Conservation (phyloP, 2,329 filamentous ascomycete species). For the Cladosporium sp. region DNA sequence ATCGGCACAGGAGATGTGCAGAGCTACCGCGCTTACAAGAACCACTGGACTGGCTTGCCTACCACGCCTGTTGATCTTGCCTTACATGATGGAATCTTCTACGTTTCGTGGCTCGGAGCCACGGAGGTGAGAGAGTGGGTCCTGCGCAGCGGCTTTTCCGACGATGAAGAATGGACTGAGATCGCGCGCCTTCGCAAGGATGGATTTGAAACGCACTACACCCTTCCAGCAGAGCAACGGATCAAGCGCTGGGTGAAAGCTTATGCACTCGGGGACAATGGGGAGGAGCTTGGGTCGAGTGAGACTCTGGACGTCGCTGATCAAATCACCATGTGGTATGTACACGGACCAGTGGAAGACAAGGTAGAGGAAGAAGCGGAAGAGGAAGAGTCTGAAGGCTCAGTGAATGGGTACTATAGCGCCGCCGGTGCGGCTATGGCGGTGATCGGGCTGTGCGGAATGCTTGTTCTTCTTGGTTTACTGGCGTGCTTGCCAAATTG, state of each 20-base stretch:
- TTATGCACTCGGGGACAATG: constrained; percentile 30
- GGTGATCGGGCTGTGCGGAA: background rate
- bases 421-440: background rate
- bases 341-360: constrained; percentile 4
- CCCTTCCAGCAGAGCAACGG: constrained; percentile 22
- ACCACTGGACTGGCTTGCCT: constrained; percentile 46
- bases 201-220: constrained; percentile 45
- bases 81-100: constrained; percentile 45
- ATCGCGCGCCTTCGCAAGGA: constrained; percentile 23
- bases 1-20: constrained; percentile 41
- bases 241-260: constrained; percentile 30
- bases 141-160: constrained; percentile 38
- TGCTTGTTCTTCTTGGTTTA: constrained; percentile 6
- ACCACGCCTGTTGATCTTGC: constrained; percentile 26
- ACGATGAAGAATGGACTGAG: constrained; percentile 23
- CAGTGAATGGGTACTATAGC: constrained; percentile 1
- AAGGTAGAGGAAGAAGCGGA: background rate
- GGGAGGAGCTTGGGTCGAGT: constrained; percentile 21
- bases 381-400: background rate
- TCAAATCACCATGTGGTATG: constrained; percentile 15
- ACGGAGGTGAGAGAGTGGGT: constrained; percentile 50
- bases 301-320: constrained; percentile 22
- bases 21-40: constrained; percentile 57
- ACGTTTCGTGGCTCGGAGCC: constrained; percentile 55
- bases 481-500: background rate